Evolutionary conservation across 2,329 filamentous ascomycete genomes (phyloP), one percentile per base, ranked within the genome.

Genomic region (Fusarium piperis): DNA sequence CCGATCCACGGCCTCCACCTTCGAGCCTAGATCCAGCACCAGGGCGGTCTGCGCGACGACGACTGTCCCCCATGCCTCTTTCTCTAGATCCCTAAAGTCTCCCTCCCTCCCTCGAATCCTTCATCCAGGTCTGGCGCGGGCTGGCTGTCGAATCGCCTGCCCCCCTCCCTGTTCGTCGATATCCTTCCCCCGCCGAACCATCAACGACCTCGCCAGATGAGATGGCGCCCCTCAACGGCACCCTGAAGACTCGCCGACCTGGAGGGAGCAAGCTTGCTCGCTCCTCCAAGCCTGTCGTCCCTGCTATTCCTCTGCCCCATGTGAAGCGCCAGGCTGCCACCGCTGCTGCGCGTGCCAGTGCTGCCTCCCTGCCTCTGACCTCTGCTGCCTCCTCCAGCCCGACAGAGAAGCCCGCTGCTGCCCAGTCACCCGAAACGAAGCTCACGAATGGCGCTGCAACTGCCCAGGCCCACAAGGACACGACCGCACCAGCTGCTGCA

Each of bases 261-360:
- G 75, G 70, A 61, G 60, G 70, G 53, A 72, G 71, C 73, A 79
- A 77, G 75, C 77, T 78, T 66, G 74, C 73, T 62, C 76, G 78
- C 59, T 74, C 71, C 64, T 67, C 76, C 64, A 81, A 80, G 70
- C 76, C 79, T 53, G 77, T 83, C 41, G 74, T 80, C 63, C 82
- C 82, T 65, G 82, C 78, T 62, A 79, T 83, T 51, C 82, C 82
- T 55, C 71, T 83, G 67, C 80, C 80, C 18, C 78, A 81, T 67
- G 76, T 80, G 57, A 83, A 82, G 71, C 81, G 81, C 62, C 78
- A 82, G 71, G 78, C 79, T 63, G 78, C 80, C 38, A 74, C 78
- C 12, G 73, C 78, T 23, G 76, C 79, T 33, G 77, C 76, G 57
- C 76, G 79, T 62, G 68, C 77, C 28, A 72, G 72, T 62, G 62